Conservation (phyloP, 2,329 filamentous ascomycete genomes). For the Colletotrichum endophyticum region DNA sequence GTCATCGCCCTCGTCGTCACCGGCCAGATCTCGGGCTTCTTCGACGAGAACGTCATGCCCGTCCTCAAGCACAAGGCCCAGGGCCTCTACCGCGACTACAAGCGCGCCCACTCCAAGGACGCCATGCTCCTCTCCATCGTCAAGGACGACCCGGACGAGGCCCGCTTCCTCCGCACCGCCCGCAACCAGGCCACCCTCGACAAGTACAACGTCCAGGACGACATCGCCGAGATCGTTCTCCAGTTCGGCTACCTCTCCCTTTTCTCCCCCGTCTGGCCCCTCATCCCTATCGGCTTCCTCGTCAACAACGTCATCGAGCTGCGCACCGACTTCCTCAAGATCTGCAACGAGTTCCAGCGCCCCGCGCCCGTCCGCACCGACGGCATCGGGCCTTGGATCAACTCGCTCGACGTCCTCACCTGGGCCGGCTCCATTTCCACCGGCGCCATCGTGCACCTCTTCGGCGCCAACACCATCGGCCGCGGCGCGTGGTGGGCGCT, state of each 20-base stretch:
- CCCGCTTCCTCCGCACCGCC: conserved; percentile 65
- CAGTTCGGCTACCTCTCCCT: conserved; percentile 77
- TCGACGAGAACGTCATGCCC: conserved; percentile 74
- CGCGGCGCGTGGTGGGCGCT: conserved; percentile 68
- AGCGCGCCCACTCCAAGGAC: conserved; percentile 38
- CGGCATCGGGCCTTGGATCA: conserved; percentile 76
- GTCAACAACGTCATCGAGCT: conserved; percentile 81
- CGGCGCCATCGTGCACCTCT: conserved; percentile 76
- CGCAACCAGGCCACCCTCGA: conserved; percentile 72
- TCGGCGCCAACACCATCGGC: conserved; percentile 60
- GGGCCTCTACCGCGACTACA: conserved; percentile 49
- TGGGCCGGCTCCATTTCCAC: conserved; percentile 78
- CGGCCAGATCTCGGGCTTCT: conserved; percentile 72
- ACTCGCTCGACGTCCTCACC: conserved; percentile 70
- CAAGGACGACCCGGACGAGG: conserved; percentile 67
- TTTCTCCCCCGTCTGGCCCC: conserved; percentile 78
- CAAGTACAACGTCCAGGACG: conserved; percentile 74
- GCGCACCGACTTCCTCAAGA: conserved; percentile 78
- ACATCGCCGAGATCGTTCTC: conserved; percentile 75
- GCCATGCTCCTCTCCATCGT: conserved; percentile 48
- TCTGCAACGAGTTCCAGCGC: conserved; percentile 75
- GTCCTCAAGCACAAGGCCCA: conserved; percentile 65
- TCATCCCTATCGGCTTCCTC: conserved; percentile 74
- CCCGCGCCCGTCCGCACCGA: conserved; percentile 73
- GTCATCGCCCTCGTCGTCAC: conserved; percentile 79